Evolutionary conservation across 1,284 basidiomycete species (phyloP).

Genomic region (Rhodotorula mucilaginosa): DNA sequence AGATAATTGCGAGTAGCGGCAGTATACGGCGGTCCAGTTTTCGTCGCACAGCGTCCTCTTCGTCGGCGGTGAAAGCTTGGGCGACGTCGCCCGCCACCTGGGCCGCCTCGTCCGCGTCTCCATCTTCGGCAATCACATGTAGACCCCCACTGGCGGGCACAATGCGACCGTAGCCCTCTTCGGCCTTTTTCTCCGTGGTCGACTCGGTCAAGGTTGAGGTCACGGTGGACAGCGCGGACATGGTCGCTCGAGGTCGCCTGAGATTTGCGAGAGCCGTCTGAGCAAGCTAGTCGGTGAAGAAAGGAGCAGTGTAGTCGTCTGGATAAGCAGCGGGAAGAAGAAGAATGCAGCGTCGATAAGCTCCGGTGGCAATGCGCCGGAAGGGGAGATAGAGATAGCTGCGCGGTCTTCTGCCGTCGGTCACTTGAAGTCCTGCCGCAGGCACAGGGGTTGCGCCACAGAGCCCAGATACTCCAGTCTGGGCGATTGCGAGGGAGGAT

Average conservation of each 20-base stretch:
- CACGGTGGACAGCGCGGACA: constrained; percentile 5
- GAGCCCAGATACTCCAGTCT: no score
- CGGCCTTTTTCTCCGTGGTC: constrained; percentile 20
- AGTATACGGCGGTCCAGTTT: constrained; percentile 63
- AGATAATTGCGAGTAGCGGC: constrained; percentile 58
- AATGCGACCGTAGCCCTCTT: constrained; percentile 6
- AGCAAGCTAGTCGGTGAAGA: no score
- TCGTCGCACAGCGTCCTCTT: constrained; percentile 43
- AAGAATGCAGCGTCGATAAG: no score
- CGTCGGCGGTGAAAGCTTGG: constrained; percentile 15
- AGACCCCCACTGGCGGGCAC: constrained; percentile 1
- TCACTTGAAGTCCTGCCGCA: no score
- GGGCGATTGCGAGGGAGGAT: no score
- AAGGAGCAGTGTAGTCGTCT: no score
- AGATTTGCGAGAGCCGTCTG: background rate
- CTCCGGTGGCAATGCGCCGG: no score
- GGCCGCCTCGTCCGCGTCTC: constrained; percentile 27
- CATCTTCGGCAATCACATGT: background rate
- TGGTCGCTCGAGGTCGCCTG: background rate
- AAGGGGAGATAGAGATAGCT: no score
- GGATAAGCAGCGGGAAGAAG: no score
- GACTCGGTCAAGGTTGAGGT: constrained; percentile 6
- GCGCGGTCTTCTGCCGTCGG: no score
- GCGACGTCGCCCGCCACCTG: constrained; percentile 19
- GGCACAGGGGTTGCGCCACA: no score